A percentile compares a stretch with the other conserved stretches of the same genome.
Conservation (phyloP, 805 yeast species). For the Tetrapisispora fleetii region DNA sequence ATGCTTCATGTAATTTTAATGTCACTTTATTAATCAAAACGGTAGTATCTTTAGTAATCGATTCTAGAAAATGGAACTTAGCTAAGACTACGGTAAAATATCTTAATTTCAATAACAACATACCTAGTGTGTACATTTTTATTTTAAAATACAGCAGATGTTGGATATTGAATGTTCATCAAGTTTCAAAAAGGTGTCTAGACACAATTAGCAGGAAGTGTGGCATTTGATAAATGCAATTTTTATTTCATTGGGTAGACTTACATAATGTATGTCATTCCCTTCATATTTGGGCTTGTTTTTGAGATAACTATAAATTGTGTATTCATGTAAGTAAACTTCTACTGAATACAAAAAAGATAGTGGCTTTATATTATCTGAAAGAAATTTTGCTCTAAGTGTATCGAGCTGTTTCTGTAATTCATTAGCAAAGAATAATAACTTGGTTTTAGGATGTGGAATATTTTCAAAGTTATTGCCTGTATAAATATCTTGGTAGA, state of each 20-base stretch:
- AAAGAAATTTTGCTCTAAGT: constrained; percentile 33
- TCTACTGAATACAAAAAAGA: constrained; percentile 53
- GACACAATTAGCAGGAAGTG: constrained; percentile 41
- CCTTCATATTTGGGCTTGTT: background rate
- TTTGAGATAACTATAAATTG: constrained; percentile 13
- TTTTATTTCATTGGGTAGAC: constrained; percentile 27
- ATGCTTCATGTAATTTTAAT: constrained; percentile 18
- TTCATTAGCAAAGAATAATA: constrained; percentile 24
- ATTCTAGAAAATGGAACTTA: constrained; percentile 33
- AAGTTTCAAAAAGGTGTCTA: constrained; percentile 39
- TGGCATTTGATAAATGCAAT: constrained; percentile 43
- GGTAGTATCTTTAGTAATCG: constrained; percentile 40
- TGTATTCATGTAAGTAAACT: constrained; percentile 57
- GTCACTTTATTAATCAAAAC: constrained; percentile 19
- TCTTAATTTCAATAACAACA: constrained; percentile 43
- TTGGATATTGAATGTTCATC: constrained; percentile 37
- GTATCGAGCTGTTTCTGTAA: constrained; percentile 39
- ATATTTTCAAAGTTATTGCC: constrained; percentile 8
- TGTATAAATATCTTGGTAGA: constrained; percentile 31
- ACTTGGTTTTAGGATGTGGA: constrained; percentile 7
- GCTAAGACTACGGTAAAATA: constrained; percentile 46
- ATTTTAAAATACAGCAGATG: constrained; percentile 48
- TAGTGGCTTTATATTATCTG: constrained; percentile 33
- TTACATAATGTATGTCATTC: background rate
- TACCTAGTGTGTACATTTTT: constrained; percentile 58